Percentiles rank a stretch among this genome's conserved stretches.
These are phyloP conservation scores for Candida loeiensis DNA, from an alignment of 805 yeast genomes.

Conservation along the genomic window DNA sequence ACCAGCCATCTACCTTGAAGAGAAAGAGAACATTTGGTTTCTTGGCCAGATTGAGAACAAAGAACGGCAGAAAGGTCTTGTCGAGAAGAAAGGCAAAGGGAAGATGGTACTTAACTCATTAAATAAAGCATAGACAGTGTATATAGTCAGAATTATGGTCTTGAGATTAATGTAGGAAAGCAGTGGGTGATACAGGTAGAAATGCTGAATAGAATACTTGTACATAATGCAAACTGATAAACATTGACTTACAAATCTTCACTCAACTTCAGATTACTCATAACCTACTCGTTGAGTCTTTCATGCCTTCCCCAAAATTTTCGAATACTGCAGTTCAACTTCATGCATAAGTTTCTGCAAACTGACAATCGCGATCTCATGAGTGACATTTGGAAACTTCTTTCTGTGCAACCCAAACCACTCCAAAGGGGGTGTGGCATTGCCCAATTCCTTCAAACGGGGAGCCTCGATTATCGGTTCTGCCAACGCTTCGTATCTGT, in stretches of 20 bases:
- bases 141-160: background rate
- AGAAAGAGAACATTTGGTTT: constrained; percentile 90
- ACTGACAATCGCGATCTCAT: constrained; percentile 69
- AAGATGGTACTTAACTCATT: constrained; percentile 89
- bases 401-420: constrained; percentile 95
- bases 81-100: constrained; percentile 82
- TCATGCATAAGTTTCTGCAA: constrained; percentile 72
- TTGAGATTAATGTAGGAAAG: background rate
- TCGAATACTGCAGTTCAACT: constrained; percentile 54
- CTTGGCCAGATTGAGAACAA: constrained; percentile 72
- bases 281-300: background rate
- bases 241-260: too few species aligned
- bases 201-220: too few species aligned
- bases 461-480: constrained; percentile 88
- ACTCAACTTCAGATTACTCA: background rate
- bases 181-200: background rate
- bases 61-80: constrained; percentile 73
- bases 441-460: constrained; percentile 84
- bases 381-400: constrained; percentile 81
- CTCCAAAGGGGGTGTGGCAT: constrained; percentile 96
- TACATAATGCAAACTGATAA: too few species aligned
- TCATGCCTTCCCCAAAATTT: constrained; percentile 43
- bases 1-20: constrained; percentile 87
- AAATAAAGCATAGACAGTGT: constrained; percentile 12
- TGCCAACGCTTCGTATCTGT: constrained; percentile 57